Conservation (phyloP, 2,329 filamentous ascomycete species). For the Colletotrichum sp. region DNA sequence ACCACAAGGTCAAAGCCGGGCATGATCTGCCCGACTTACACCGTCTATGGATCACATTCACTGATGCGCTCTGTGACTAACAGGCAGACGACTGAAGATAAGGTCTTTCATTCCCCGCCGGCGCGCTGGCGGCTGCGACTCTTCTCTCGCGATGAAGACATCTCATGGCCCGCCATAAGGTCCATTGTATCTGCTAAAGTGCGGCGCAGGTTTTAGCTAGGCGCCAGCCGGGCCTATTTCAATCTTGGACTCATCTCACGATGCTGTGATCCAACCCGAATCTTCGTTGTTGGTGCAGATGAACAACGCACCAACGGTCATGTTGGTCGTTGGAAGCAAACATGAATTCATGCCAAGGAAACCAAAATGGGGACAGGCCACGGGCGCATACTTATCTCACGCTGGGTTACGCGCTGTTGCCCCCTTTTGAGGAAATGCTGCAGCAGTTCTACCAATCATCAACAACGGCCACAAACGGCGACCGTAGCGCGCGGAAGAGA, state of each 20-base stretch:
- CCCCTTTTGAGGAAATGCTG: not conserved
- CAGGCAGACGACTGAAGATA: not conserved
- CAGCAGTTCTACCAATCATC: not conserved
- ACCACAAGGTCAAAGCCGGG: not conserved
- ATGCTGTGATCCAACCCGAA: not conserved
- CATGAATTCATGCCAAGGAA: not conserved
- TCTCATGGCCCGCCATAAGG: not conserved
- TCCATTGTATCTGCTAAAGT: not conserved
- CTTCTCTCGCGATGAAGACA: not conserved
- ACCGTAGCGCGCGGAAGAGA: not conserved
- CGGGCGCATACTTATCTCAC: not conserved
- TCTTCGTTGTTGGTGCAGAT: not conserved
- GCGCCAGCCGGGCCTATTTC: not conserved
- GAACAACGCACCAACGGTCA: not conserved
- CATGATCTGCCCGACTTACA: not conserved
- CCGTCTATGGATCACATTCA: not conserved
- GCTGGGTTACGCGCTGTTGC: not conserved
- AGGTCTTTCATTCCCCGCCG: not conserved
- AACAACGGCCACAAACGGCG: not conserved
- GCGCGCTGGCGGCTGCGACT: not conserved
- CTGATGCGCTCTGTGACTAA: not conserved
- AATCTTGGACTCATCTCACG: not conserved
- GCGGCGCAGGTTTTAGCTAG: not conserved
- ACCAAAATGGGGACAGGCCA: not conserved
- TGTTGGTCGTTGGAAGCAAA: not conserved